Conservation (phyloP, 1,139 yeast species). For the Wickerhamomyces sp. region DNA sequence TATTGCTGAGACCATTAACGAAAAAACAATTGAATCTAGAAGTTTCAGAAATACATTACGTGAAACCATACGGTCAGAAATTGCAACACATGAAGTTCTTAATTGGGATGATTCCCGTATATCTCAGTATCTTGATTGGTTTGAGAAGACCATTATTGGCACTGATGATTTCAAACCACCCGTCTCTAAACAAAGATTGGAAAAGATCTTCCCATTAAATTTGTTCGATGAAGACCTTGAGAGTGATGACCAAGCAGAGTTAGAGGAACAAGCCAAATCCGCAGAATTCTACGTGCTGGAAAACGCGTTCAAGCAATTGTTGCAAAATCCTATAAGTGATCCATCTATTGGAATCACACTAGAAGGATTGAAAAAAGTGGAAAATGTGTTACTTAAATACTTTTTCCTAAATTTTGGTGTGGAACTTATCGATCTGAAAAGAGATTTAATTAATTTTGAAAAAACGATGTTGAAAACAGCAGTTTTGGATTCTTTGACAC, state of each 20-base stretch:
- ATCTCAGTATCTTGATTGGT: constrained; percentile 43
- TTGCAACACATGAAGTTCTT: constrained; percentile 25
- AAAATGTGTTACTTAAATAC: constrained; percentile 6
- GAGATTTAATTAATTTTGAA: not conserved
- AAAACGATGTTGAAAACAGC: not conserved
- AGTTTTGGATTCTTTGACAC: not conserved
- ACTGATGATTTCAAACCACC: constrained; percentile 15
- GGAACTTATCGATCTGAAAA: constrained; percentile 3
- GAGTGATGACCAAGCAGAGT: not conserved
- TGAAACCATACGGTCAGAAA: constrained; percentile 5
- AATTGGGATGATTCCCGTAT: constrained; percentile 38
- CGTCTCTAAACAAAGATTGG: constrained; percentile 35
- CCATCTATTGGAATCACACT: not conserved
- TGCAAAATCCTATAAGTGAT: not conserved
- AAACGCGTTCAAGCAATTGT: constrained; percentile 3
- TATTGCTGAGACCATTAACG: constrained; percentile 2
- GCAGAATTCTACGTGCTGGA: not conserved
- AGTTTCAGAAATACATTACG: constrained; percentile 7
- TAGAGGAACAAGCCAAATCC: not conserved
- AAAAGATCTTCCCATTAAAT: constrained; percentile 33
- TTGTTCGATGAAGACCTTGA: constrained; percentile 1
- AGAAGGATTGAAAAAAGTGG: constrained; percentile 4
- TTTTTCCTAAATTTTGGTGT: constrained; percentile 9
- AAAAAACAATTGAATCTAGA: constrained; percentile 2
- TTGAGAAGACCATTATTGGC: constrained; percentile 32